A percentile compares a stretch with the other conserved stretches of the same genome.
Conservation (phyloP, 164 flowering plant genomes). For the Vitis rupestris region DNA sequence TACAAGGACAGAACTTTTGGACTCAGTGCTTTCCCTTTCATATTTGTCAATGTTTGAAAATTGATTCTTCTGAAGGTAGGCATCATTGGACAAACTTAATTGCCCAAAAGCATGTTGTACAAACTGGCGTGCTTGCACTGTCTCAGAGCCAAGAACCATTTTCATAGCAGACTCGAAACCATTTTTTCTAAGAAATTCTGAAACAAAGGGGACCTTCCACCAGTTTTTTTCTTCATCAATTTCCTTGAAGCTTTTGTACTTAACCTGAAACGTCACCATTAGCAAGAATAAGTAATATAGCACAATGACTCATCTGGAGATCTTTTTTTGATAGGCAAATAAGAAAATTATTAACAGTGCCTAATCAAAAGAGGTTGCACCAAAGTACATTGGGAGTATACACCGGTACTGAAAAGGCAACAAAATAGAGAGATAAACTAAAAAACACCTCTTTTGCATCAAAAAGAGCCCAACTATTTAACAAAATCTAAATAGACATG, state of each 20-base stretch:
- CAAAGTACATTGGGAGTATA: too few relatives aligned
- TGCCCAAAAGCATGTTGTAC: constrained; percentile 88
- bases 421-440: too few relatives aligned
- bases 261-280: constrained; percentile 53
- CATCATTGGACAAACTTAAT: constrained; percentile 57
- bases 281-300: background rate
- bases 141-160: constrained; percentile 65
- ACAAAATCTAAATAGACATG: too few relatives aligned
- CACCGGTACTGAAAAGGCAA: too few relatives aligned
- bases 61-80: constrained; percentile 30
- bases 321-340: too few relatives aligned
- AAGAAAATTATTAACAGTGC: too few relatives aligned
- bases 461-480: too few relatives aligned
- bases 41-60: constrained; percentile 10
- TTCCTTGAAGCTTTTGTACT: constrained; percentile 71
- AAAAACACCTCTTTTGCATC: too few relatives aligned
- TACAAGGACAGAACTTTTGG: constrained; percentile 11
- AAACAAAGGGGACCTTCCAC: constrained; percentile 74
- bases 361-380: too few relatives aligned
- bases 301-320: too few relatives aligned
- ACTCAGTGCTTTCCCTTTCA: constrained; percentile 15
- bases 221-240: constrained; percentile 64
- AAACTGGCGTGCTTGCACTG: constrained; percentile 80
- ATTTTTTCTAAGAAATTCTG: constrained; percentile 60
- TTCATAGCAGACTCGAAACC: constrained; percentile 62